These are phyloP conservation scores for Esteya vermicola DNA, from an alignment of 2,329 filamentous ascomycete genomes.

Conservation along the genomic window DNA sequence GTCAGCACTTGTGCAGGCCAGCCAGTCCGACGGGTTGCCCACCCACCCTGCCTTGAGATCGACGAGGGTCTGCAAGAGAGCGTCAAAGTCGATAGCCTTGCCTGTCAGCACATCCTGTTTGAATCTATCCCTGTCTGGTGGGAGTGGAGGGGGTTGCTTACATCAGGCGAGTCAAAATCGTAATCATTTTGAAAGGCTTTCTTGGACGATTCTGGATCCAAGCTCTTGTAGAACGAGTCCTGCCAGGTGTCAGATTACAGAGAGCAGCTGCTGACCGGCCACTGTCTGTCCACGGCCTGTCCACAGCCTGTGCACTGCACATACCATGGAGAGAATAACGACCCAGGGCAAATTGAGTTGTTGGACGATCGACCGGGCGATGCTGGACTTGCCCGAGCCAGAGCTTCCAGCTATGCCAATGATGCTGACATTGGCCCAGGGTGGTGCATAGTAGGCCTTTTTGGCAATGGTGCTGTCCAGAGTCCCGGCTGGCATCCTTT, in stretches of 20 bases:
- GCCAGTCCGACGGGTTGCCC: too few species aligned
- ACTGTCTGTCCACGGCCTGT: too few species aligned
- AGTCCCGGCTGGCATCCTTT: neutral
- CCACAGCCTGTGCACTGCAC: slow-evolving; percentile 13
- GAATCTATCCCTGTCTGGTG: neutral
- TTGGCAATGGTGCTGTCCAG: slow-evolving; percentile 25
- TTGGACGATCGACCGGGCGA: slow-evolving; percentile 82
- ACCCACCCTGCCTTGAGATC: slow-evolving; percentile 88
- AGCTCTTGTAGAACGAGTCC: slow-evolving; percentile 95
- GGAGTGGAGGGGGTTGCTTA: slow-evolving; percentile 14
- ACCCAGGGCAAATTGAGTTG: slow-evolving; percentile 93
- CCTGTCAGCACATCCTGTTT: neutral
- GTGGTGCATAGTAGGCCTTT: slow-evolving; percentile 70
- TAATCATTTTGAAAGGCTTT: slow-evolving; percentile 82
- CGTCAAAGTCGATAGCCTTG: slow-evolving; percentile 82
- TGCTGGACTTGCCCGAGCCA: slow-evolving; percentile 84
- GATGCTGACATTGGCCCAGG: slow-evolving; percentile 92
- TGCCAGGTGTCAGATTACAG: slow-evolving; percentile 18
- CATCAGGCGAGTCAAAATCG: slow-evolving; percentile 85
- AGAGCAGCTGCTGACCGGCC: too few species aligned
- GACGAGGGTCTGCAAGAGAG: slow-evolving; percentile 61
- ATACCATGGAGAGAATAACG: slow-evolving; percentile 90
- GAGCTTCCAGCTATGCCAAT: slow-evolving; percentile 94
- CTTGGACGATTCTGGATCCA: slow-evolving; percentile 64
- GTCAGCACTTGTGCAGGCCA: too few species aligned